Conservation (phyloP, 257 asterid species). For the Sherardia arvensis region DNA sequence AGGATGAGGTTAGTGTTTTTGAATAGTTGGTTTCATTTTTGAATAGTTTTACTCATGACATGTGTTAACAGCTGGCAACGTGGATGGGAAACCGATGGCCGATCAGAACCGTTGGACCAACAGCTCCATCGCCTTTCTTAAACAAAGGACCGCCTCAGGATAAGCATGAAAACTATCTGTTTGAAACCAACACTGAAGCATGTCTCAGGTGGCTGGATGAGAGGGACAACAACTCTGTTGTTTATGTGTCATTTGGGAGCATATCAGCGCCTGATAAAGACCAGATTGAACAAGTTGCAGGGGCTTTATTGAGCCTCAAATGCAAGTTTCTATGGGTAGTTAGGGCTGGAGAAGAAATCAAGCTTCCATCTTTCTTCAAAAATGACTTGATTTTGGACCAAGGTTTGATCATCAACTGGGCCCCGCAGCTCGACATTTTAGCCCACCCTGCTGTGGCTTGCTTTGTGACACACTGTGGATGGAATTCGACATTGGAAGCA, state of each 20-base stretch:
- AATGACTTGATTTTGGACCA: background rate
- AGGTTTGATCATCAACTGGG: conserved; percentile 23
- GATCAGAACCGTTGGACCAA: conserved; percentile 23
- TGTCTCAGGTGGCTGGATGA: conserved; percentile 12
- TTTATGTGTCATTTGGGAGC: conserved; percentile 25
- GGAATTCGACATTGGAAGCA: conserved; percentile 28
- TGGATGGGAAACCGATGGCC: conserved; percentile 24
- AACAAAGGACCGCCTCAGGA: background rate
- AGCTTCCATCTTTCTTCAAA: conserved; percentile 19
- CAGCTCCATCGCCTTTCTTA: background rate
- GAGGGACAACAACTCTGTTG: conserved; percentile 16
- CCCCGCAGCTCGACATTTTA: conserved; percentile 25
- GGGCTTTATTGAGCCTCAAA: conserved; percentile 9
- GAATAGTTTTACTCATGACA: too few species aligned
- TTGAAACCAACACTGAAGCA: conserved; percentile 9
- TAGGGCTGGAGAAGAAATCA: conserved; percentile 15
- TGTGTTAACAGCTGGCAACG: conserved; percentile 9
- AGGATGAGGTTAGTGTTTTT: conserved; percentile 36
- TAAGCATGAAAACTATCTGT: conserved; percentile 5
- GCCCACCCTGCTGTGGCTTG: conserved; percentile 19
- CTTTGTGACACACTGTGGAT: conserved; percentile 30
- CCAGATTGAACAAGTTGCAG: conserved; percentile 22
- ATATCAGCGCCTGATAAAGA: conserved; percentile 7
- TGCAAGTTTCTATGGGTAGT: conserved; percentile 25
- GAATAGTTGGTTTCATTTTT: too few species aligned